phyloP scores from a whole-genome alignment of 495 filamentous ascomycete genomes.

The Neurospora sp. region DNA sequence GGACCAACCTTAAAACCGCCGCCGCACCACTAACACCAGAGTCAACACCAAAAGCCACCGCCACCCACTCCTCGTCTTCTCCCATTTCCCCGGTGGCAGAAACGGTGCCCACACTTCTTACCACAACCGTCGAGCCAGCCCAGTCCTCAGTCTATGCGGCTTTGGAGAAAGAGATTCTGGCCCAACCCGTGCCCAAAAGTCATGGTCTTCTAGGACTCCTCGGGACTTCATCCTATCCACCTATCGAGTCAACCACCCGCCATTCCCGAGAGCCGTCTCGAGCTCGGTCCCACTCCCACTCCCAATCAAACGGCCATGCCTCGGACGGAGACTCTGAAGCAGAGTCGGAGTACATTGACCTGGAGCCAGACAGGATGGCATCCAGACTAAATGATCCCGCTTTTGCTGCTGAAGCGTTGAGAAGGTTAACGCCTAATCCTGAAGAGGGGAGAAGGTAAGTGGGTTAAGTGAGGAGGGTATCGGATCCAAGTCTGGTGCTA shows the following conservation, averaged over 20 bases:
- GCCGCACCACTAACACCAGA: neutral
- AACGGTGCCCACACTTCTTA: neutral
- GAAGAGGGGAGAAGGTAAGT: slow-evolving; percentile 20
- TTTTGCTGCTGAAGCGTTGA: slow-evolving; percentile 17
- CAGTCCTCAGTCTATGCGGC: neutral
- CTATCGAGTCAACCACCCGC: slow-evolving; percentile 34
- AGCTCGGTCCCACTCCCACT: slow-evolving; percentile 34
- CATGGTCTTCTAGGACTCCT: slow-evolving; percentile 1
- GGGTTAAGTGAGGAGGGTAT: neutral
- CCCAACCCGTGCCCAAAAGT: neutral
- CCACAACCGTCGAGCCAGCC: neutral
- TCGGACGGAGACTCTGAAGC: neutral
- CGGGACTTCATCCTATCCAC: slow-evolving; percentile 6
- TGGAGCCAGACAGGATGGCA: slow-evolving; percentile 60
- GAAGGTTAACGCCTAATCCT: slow-evolving; percentile 32
- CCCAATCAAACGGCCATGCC: neutral
- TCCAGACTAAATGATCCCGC: slow-evolving; percentile 49
- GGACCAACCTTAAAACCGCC: slow-evolving; percentile 4
- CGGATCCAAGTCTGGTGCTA: neutral
- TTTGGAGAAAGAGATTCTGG: neutral
- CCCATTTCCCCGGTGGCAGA: neutral
- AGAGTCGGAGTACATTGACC: slow-evolving; percentile 24
- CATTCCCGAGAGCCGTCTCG: slow-evolving; percentile 38
- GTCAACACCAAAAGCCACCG: neutral
- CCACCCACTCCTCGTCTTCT: neutral